These are phyloP conservation scores for Physcomitrium patens DNA, from an alignment of 225 moss, liverwort and hornwort species.

Conservation along the genomic window DNA sequence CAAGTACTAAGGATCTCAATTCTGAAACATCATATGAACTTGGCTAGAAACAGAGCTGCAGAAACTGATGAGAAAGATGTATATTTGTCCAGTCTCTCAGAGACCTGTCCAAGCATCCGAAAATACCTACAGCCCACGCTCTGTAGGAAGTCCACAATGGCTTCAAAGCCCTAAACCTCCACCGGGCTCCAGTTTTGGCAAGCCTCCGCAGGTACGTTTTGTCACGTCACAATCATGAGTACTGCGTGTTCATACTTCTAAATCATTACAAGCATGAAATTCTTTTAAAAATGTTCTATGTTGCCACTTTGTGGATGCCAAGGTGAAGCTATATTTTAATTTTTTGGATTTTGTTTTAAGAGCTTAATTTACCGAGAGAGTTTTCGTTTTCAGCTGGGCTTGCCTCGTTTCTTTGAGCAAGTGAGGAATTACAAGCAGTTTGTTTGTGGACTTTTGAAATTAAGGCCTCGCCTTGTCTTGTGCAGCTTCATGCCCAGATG, in stretches of 20 bases:
- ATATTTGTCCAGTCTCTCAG: no score
- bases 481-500: slow-evolving; percentile 82
- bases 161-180: no score
- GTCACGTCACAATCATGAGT: background rate
- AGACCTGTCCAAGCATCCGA: no score
- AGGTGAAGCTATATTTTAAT: background rate
- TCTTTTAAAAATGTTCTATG: background rate
- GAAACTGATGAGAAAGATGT: no score
- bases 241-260: background rate
- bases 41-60: no score
- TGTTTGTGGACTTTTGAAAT: slow-evolving; percentile 25
- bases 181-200: no score
- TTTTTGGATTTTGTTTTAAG: background rate
- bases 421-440: slow-evolving; percentile 9
- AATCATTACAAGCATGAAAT: background rate
- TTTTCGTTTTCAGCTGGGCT: slow-evolving; percentile 13
- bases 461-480: slow-evolving; percentile 10
- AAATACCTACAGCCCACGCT: no score
- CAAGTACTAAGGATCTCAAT: no score
- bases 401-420: background rate
- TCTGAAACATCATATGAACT: no score
- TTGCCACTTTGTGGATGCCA: background rate
- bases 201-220: slow-evolving; percentile 45
- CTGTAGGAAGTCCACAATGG: no score
- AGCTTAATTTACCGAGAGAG: background rate